Conservation (phyloP, 164 flowering plant species). For the Liquidambar formosana region DNA sequence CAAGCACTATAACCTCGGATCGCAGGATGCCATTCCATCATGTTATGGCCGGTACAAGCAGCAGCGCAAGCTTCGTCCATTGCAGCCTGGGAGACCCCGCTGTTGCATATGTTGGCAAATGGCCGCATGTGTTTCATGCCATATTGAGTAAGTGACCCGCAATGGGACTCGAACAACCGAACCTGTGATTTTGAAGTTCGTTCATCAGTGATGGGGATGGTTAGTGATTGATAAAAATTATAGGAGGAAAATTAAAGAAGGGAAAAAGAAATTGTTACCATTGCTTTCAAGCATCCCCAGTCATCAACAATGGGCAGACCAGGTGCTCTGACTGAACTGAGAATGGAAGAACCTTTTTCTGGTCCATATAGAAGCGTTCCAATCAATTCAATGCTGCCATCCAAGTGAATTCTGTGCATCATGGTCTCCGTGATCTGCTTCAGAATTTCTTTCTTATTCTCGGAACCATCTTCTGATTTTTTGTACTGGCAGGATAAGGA, state of each 20-base stretch:
- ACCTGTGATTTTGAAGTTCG: constrained; percentile 44
- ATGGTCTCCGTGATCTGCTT: constrained; percentile 49
- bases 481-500: constrained; percentile 46
- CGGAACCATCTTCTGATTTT: constrained; percentile 32
- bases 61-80: constrained; percentile 60
- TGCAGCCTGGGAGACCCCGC: constrained; percentile 31
- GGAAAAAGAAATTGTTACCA: constrained; percentile 49
- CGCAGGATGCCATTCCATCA: constrained; percentile 40
- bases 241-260: background rate
- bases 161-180: constrained; percentile 57
- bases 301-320: constrained; percentile 76
- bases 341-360: constrained; percentile 33
- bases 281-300: constrained; percentile 79
- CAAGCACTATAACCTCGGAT: constrained; percentile 61
- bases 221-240: too few relatives aligned
- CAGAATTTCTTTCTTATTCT: constrained; percentile 43
- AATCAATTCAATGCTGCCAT: constrained; percentile 58
- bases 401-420: constrained; percentile 68
- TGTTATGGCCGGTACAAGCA: constrained; percentile 41
- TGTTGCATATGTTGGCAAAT: constrained; percentile 90
- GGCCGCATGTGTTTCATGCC: constrained; percentile 97
- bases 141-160: constrained; percentile 83
- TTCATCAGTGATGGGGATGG: background rate
- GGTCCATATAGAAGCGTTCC: constrained; percentile 69
- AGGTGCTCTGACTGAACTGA: constrained; percentile 40